These are phyloP conservation scores for Wilcoxina mikolae DNA, from an alignment of 495 filamentous ascomycete species.

Conservation along the genomic window DNA sequence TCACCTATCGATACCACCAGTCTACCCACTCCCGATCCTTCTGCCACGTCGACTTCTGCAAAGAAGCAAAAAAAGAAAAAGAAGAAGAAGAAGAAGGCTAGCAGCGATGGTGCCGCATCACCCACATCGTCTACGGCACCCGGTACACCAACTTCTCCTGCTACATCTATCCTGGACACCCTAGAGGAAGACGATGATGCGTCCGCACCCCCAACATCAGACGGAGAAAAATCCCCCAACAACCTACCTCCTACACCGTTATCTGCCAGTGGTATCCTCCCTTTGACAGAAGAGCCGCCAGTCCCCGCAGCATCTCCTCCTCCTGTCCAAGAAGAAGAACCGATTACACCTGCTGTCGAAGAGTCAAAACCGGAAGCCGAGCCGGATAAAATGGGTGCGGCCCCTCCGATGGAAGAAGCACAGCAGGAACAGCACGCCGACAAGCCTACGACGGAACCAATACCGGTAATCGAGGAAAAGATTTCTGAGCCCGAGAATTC, in stretches of 20 bases:
- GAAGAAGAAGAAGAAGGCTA: conserved; percentile 10
- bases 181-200: conserved; percentile 8
- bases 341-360: conserved; percentile 2
- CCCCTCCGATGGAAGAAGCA: not conserved
- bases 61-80: conserved; percentile 10
- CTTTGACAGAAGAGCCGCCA: conserved; percentile 1
- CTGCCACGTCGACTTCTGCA: not conserved
- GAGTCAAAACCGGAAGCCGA: not conserved
- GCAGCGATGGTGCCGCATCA: not conserved
- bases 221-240: not conserved
- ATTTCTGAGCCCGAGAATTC: not conserved
- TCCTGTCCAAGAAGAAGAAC: too few species aligned
- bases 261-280: conserved; percentile 4
- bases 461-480: not conserved
- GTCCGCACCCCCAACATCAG: conserved; percentile 7
- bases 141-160: not conserved
- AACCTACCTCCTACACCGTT: conserved; percentile 6
- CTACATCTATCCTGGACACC: not conserved
- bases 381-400: not conserved
- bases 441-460: not conserved
- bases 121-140: not conserved
- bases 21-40: conserved; percentile 8
- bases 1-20: conserved; percentile 2
- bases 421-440: not conserved
- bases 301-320: not conserved